phyloP scores from a whole-genome alignment of 2,329 filamentous ascomycete species.

The Venturia effusa region DNA sequence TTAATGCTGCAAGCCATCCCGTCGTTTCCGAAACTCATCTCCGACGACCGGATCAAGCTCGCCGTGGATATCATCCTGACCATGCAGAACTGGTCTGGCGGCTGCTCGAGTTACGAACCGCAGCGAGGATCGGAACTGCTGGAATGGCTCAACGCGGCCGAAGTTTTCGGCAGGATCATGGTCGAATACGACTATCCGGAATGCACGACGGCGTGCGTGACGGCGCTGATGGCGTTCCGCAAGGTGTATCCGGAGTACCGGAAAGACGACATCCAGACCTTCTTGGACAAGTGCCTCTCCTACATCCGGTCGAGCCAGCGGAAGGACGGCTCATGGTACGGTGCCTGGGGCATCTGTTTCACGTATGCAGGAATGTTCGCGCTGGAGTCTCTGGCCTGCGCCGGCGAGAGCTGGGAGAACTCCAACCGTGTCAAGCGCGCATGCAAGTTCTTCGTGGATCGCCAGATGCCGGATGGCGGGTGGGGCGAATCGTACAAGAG shows the following conservation, averaged over 20 bases:
- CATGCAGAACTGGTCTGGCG: slow-evolving; percentile 78
- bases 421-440: slow-evolving; percentile 60
- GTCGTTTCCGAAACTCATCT: slow-evolving; percentile 62
- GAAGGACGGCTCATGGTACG: slow-evolving; percentile 89
- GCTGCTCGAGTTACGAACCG: slow-evolving; percentile 82
- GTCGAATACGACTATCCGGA: slow-evolving; percentile 97
- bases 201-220: slow-evolving; percentile 91
- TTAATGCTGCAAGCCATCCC: slow-evolving; percentile 72
- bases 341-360: slow-evolving; percentile 96
- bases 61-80: slow-evolving; percentile 83
- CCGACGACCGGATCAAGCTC: slow-evolving; percentile 70
- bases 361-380: slow-evolving; percentile 97
- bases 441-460: slow-evolving; percentile 75
- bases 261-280: slow-evolving; percentile 57
- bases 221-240: slow-evolving; percentile 71
- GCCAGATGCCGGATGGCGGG: slow-evolving; percentile 80
- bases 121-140: slow-evolving; percentile 66
- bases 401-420: slow-evolving; percentile 71
- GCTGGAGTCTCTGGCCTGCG: slow-evolving; percentile 69
- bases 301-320: slow-evolving; percentile 77
- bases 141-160: slow-evolving; percentile 85
- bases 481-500: slow-evolving; percentile 94
- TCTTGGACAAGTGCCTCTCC: slow-evolving; percentile 61
- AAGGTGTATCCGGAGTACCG: slow-evolving; percentile 75
- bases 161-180: slow-evolving; percentile 97